These are phyloP conservation scores for Suhomyces panamericanus DNA, from an alignment of 1,139 yeast genomes.

Conservation along the genomic window DNA sequence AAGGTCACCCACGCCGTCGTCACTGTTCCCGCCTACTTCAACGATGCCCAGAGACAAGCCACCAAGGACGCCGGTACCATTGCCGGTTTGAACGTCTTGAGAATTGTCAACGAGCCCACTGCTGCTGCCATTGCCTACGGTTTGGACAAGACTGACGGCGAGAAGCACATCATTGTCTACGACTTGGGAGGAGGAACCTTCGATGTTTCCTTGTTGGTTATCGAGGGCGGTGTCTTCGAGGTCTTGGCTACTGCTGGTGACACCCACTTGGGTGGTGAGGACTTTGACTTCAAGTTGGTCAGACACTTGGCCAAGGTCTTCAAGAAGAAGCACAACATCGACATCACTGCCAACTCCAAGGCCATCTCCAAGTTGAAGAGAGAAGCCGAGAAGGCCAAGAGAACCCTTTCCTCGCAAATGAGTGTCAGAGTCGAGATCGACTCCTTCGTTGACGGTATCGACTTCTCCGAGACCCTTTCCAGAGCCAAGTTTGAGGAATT, in stretches of 20 bases:
- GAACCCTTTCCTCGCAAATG: slow-evolving; percentile 89
- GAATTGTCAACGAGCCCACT: slow-evolving; percentile 97
- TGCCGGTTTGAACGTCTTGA: slow-evolving; percentile 90
- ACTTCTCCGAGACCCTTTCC: slow-evolving; percentile 86
- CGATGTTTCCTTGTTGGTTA: slow-evolving; percentile 52
- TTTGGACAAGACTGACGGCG: slow-evolving; percentile 69
- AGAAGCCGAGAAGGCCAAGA: slow-evolving; percentile 96
- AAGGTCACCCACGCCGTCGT: slow-evolving; percentile 93
- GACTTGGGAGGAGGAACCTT: slow-evolving; percentile 60
- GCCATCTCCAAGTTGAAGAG: slow-evolving; percentile 89
- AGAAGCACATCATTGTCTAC: slow-evolving; percentile 51
- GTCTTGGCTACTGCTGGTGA: slow-evolving; percentile 56
- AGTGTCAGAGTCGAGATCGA: slow-evolving; percentile 91
- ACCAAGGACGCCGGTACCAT: slow-evolving; percentile 97
- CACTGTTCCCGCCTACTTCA: slow-evolving; percentile 96
- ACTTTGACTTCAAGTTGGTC: slow-evolving; percentile 87
- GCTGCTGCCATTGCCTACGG: slow-evolving; percentile 99
- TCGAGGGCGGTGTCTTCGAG: slow-evolving; percentile 55
- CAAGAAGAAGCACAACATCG: slow-evolving; percentile 85
- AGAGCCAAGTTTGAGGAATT: slow-evolving; percentile 96
- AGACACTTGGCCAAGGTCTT: slow-evolving; percentile 81
- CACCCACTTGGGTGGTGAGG: slow-evolving; percentile 79
- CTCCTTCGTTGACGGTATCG: slow-evolving; percentile 93
- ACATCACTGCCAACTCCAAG: slow-evolving; percentile 70
- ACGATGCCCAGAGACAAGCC: slow-evolving; percentile 98